Base-by-base conservation (phyloP, 2,329 filamentous ascomycete genomes). In the Coniochaeta pulveracea region DNA sequence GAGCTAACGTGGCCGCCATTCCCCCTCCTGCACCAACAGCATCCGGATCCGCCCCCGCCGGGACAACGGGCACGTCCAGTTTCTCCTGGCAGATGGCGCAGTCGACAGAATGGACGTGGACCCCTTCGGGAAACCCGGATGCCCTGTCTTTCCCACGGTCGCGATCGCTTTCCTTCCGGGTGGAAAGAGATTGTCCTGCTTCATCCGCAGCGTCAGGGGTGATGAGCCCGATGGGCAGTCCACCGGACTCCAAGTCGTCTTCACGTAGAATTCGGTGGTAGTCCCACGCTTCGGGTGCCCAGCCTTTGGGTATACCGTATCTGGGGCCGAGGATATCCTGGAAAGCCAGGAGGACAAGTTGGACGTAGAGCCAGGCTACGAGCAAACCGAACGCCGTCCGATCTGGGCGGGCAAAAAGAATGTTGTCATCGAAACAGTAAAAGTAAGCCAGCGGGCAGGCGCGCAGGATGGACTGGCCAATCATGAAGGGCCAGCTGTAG, bases 51-150 rank as follows among this genome's bases (percentile, higher is more conserved):
- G 67, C 64, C 25, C 68, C 70, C 1, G 70, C 66, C 33, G 68
- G 67, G 19, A 94, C 60, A 15, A 96, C 79, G 0, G 86, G 85
- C 3, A 96, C 85, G 52, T 95, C 85, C 12, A 98, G 76, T 28
- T 82, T 70, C 57, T 94, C 86, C 58, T 89, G 82, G 54, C 91
- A 98, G 44, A 98, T 95, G 12, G 88, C 85, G 56, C 91, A 98
- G 59, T 96, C 88, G 39, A 93, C 91, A 73, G 28, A 69, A 58
- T 10, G 52, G 32, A 45, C 42, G 36, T 39, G 46, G 51, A 21
- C 48, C 27, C 34, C 34, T 10, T 26, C 29, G 12, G 19, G 11
- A 15, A n/a, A 19, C 15, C 30, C 30, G 19, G 42, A 33, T 35
- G 43, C 44, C 36, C 48, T 50, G 14, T 53, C 49, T 25, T 47